Percentiles rank a stretch among this genome's conserved stretches.
Evolutionary conservation across 768 basidiomycete genomes (phyloP).

Genomic region (Trametes meyenii): DNA sequence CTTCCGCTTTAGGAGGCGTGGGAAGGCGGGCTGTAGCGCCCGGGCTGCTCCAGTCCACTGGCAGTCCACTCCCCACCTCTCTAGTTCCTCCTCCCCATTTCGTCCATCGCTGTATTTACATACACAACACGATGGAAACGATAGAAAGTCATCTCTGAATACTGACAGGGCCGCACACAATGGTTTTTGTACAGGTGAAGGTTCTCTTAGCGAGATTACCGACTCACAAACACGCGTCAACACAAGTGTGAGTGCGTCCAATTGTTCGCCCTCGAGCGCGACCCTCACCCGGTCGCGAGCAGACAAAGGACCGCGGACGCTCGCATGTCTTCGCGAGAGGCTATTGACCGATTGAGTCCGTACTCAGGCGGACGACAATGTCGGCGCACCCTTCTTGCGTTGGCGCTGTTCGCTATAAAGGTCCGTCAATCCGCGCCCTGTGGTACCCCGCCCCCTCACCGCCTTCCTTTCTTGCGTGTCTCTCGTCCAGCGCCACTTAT

Average conservation of each 20-base stretch:
- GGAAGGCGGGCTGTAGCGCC: not conserved
- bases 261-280: constrained; percentile 17
- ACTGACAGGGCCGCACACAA: too few relatives aligned
- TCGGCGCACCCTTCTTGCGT: constrained; percentile 12
- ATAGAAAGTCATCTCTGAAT: not conserved
- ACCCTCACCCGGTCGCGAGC: constrained; percentile 2
- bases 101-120: too few relatives aligned
- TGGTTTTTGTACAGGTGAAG: not conserved
- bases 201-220: not conserved
- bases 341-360: constrained; percentile 10
- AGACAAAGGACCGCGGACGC: constrained; percentile 17
- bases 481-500: constrained; percentile 19
- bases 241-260: constrained; percentile 4
- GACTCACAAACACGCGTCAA: constrained; percentile 16
- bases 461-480: constrained; percentile 24
- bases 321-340: not conserved
- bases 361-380: constrained; percentile 16
- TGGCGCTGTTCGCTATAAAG: constrained; percentile 26
- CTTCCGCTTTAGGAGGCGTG: not conserved
- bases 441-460: constrained; percentile 17
- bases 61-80: too few relatives aligned
- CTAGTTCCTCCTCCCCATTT: too few relatives aligned
- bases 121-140: not conserved
- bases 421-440: constrained; percentile 11
- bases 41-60: too few relatives aligned